phyloP scores from a whole-genome alignment of 2,329 filamentous ascomycete species.

The Scorias spongiosa region DNA sequence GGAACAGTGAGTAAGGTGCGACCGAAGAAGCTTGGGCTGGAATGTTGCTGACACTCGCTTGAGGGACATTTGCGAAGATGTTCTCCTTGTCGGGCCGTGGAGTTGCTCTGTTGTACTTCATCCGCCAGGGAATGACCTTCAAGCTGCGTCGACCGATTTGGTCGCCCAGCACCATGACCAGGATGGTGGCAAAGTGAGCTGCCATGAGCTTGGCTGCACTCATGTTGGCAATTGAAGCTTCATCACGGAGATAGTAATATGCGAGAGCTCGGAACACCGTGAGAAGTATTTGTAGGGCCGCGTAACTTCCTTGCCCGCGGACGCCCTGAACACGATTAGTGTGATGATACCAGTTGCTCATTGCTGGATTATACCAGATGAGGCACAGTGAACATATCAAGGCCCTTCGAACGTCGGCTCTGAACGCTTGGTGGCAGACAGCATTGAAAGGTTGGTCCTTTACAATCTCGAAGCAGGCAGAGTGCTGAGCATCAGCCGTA shows the following conservation, averaged over 20 bases:
- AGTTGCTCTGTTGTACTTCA: constrained; percentile 17
- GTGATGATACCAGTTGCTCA: constrained; percentile 13
- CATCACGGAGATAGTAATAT: constrained; percentile 17
- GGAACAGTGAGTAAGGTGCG: constrained; percentile 14
- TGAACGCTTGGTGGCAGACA: constrained; percentile 12
- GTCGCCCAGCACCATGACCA: constrained; percentile 32
- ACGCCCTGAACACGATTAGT: constrained; percentile 14
- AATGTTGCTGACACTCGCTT: constrained; percentile 9
- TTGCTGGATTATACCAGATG: constrained; percentile 20
- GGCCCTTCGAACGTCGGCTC: constrained; percentile 10
- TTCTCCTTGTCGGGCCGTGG: constrained; percentile 16
- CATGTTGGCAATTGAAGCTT: constrained; percentile 5
- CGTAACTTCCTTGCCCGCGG: constrained; percentile 42
- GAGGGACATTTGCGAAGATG: constrained; percentile 14
- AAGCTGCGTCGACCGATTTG: constrained; percentile 11
- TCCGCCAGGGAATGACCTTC: constrained; percentile 13
- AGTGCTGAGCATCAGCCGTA: not conserved
- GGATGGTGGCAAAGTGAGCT: constrained; percentile 41
- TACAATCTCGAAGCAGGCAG: not conserved
- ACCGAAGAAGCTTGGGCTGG: constrained; percentile 12
- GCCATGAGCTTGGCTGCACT: constrained; percentile 23
- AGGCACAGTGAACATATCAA: constrained; percentile 11
- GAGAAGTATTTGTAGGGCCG: constrained; percentile 47
- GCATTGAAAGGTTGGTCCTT: constrained; percentile 3
- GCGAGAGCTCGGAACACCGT: constrained; percentile 38